Base-by-base conservation (phyloP, 2,329 filamentous ascomycete species). In the Arthrobotrys musiformis region DNA sequence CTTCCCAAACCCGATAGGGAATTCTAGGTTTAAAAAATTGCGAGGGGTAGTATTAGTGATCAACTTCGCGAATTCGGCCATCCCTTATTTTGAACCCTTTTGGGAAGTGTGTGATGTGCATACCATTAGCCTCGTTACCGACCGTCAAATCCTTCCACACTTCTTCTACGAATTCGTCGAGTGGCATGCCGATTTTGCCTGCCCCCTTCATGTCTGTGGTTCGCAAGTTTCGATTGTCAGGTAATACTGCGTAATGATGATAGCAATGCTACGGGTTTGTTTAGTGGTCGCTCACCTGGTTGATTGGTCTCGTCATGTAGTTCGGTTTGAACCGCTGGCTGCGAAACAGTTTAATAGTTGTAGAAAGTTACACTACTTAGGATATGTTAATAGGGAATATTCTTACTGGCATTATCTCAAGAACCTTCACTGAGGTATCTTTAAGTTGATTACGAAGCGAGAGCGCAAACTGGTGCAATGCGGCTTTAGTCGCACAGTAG, bases 401-500 rank as follows among this genome's bases (percentile, higher is more conserved):
- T 17, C 64, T 48, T 69, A 76, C 70, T 5, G 87, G 86, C 13
- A 86, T 82, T 42, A 88, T 81, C 81, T 89, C 86, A 28, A 88
- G 81, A 7, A 89, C 84, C 44, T 82, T 82, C 7, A 85, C 82
- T 2, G 78, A 70, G 9, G 81, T 83, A 8, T 79, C 79, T 7
- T 79, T 78, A 17, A 88, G 82, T 80, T 86, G 83, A 63, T 85
- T 82, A 4, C 86, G 82, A 17, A 87, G 79, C 46, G 83, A 85
- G 72, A 86, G 83, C 24, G 84, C 79, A 61, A 87, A 86, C 3
- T 83, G 82, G 79, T 87, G 86, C 40, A 89, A 81, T 1, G 87
- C 87, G 0, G 87, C 85, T 79, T 89, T 89, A 9, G 85, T 85
- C 1, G 86, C 86, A 63, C 85, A 87, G 83, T 89, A 89, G 37